Conservation (phyloP, 2,329 filamentous ascomycete species). For the Claviceps monticola region DNA sequence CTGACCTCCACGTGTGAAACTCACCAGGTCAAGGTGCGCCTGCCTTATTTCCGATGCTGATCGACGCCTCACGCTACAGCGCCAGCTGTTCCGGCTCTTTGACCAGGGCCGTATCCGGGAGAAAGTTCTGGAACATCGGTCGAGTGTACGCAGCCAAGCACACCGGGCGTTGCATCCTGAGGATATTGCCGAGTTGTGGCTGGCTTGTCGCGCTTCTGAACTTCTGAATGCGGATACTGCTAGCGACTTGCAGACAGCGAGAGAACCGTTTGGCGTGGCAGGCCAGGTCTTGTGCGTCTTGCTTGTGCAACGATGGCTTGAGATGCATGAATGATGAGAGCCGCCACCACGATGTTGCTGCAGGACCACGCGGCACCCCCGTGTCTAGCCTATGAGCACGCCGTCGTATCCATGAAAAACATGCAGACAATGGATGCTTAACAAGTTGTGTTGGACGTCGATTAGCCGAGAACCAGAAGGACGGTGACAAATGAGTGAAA, state of each 20-base stretch:
- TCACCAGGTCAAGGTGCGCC: not conserved
- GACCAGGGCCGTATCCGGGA: not conserved
- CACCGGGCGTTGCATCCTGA: not conserved
- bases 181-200: not conserved
- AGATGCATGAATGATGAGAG: not conserved
- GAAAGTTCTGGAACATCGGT: constrained; percentile 2
- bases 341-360: constrained; percentile 3
- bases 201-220: constrained; percentile 3
- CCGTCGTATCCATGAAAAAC: not conserved
- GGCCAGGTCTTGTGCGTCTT: constrained; percentile 1
- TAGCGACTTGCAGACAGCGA: constrained; percentile 5
- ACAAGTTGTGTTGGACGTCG: not conserved
- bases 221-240: constrained; percentile 4
- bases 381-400: not conserved
- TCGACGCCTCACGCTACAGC: not conserved
- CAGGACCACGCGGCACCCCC: not conserved
- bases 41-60: not conserved
- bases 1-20: constrained; percentile 1
- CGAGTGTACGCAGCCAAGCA: not conserved
- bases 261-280: constrained; percentile 3
- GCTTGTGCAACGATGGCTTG: constrained; percentile 3
- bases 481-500: not conserved
- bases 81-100: not conserved
- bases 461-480: constrained; percentile 6
- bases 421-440: constrained; percentile 1